Percentiles rank a stretch among this genome's conserved stretches.
Conservation (phyloP, 208 protist genomes). For the Trichomonas gallinae region DNA sequence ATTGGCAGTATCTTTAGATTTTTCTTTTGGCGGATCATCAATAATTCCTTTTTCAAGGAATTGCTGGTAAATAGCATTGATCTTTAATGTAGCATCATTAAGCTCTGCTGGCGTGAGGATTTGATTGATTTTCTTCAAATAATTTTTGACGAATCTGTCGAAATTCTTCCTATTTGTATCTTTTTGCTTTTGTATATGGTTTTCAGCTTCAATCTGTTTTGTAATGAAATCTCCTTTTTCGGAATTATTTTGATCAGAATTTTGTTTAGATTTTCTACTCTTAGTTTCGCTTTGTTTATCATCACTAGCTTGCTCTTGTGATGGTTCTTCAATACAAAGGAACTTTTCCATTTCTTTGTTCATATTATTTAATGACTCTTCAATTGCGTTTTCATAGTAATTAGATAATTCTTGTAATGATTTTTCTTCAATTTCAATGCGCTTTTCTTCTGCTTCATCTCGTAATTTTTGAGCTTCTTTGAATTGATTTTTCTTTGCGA, state of each 20-base stretch:
- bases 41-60: neutral
- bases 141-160: neutral
- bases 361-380: too few species aligned
- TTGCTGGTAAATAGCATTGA: neutral
- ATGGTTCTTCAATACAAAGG: too few species aligned
- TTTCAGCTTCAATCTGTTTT: neutral
- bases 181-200: neutral
- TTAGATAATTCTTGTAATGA: neutral
- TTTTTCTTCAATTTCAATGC: neutral
- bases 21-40: neutral
- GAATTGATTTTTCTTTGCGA: neutral
- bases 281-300: too few species aligned
- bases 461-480: neutral
- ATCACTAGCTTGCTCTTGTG: too few species aligned
- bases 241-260: too few species aligned
- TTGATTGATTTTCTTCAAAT: neutral
- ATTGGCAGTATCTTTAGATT: neutral
- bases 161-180: neutral
- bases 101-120: neutral
- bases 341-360: too few species aligned
- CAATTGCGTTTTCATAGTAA: neutral
- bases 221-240: too few species aligned
- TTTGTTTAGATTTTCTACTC: too few species aligned
- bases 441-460: neutral
- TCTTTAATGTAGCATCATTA: neutral